Base-by-base conservation (phyloP, 1,284 basidiomycete species). In the Porphyrellus sp. region DNA sequence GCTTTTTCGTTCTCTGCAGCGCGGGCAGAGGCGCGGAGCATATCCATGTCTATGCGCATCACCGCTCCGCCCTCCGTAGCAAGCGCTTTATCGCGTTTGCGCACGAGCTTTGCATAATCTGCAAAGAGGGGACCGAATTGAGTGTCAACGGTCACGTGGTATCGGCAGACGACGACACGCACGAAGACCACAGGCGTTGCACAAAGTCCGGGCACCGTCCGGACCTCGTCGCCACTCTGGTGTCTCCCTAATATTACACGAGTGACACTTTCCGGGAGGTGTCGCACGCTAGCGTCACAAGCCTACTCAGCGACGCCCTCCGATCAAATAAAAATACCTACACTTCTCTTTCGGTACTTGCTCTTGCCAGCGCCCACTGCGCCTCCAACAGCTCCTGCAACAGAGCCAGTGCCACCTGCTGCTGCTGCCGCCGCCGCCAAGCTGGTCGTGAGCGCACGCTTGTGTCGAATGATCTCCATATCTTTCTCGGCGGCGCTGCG, bases 201-300 rank as follows among this genome's bases (percentile, higher is more conserved):
- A 91, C 63, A 91, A 67, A 8, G 88, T 91, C 61, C 87, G 72
- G 18, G 88, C 86, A 7, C 87, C 87, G 63, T 90, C 88, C 5
- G 87, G 87, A 20, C 87, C 87, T 30, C 88, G 79, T 47, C 87
- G 71, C 87, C 87, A 91, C 66, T 91, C 87, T n/a, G 87, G 87
- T 4, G 87, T 91, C 67, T 91, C 89, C 53, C 84, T 77, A 52
- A 88, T 90, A 69, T 88, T 87, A 66, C 88, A 91, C 25, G 88
- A 89, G 68, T 89, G 86, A 62, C 88, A 91, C 64, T 89, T 87
- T 9, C 87, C 87, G 12, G 88, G 88, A 21, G 88, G 89, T 35
- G 83, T 86, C 44, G 87, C 86, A 56, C 88, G 81, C 88, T 90
- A 72, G 30, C 37, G 61, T 59, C 57, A 61, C 59, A 63, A 46